Evolutionary conservation across 352 stramenopile genomes (phyloP), one percentile per base, ranked within the genome.

Genomic region (Halophytophthora polymorphica): DNA sequence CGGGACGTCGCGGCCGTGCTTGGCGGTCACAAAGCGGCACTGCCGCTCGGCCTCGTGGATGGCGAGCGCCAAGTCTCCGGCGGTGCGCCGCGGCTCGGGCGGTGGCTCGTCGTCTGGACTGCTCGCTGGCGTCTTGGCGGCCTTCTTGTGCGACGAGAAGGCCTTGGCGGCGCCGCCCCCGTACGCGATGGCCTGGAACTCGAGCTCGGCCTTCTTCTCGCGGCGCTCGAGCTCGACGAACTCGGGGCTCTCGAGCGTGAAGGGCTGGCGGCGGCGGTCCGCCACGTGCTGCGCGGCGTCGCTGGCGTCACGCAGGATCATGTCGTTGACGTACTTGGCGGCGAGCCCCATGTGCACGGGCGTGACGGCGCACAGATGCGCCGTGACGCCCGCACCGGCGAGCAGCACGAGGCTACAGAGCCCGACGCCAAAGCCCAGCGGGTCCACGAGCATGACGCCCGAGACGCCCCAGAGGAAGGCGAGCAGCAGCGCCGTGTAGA

Each of bases 391-490:
- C 13, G 82, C 74, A 39, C 93, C 86, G 0, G 75, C 61, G 8
- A 97, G 64, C 21, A 97, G 38, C 8, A 90, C 77, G 36, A 95
- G 66, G 37, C 83, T 96, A 21, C 82, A 94, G 29, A 97, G 69
- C 0, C 83, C 87, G 15, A 97, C 73, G 29, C 91, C 91, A 39
- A 97, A 78, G 33, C 83, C 80, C 1, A 98, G 62, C 19, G 90
- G 90, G 31, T 97, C 85, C 15, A 94, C 77, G 50, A 98, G 97
- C 66, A 96, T 86, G 28, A 95, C 88, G 23, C 88, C 81, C 39
- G 64, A 65, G 19, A 88, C 80, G 12, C 91, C 91, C 91, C 91
- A 98, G 36, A 78, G 34, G 39, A 97, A 92, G 6, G 71, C 45
- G 1, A 95, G 47, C 22, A 93, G 43, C 7, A 96, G 68, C 0